Evolutionary conservation across 2,329 filamentous ascomycete genomes (phyloP).

Genomic region (Aureobasidium sp.): DNA sequence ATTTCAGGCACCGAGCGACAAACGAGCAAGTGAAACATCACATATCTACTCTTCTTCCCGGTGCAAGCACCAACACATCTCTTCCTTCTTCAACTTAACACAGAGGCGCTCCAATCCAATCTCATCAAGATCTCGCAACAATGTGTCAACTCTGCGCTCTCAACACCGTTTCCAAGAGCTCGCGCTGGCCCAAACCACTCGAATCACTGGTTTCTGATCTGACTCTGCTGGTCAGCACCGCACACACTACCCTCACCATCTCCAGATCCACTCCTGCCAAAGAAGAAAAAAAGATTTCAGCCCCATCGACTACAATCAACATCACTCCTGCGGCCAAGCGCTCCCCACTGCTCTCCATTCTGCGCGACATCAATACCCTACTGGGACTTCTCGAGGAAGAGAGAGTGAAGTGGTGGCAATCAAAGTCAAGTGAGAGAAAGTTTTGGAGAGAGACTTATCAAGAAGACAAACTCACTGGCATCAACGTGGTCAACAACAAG

Average conservation of each 20-base stretch:
- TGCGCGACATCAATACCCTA: not conserved
- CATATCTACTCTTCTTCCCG: not conserved
- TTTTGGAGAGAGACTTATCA: not conserved
- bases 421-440: not conserved
- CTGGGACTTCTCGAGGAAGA: not conserved
- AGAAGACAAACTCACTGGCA: not conserved
- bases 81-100: not conserved
- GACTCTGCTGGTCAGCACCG: not conserved
- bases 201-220: conserved; percentile 1
- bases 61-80: too few relatives aligned
- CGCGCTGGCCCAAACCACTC: conserved; percentile 13
- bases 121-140: not conserved
- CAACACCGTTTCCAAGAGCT: not conserved
- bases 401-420: not conserved
- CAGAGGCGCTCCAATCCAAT: too few relatives aligned
- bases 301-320: not conserved
- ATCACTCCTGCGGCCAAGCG: not conserved
- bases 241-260: not conserved
- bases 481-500: conserved; percentile 10
- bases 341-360: not conserved
- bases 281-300: too few relatives aligned
- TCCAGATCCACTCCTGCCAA: not conserved
- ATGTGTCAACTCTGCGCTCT: conserved; percentile 18
- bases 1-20: not conserved
- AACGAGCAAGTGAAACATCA: not conserved